Evolutionary conservation across 2,329 filamentous ascomycete genomes (phyloP).

Genomic region (Aspergillus alliaceus): DNA sequence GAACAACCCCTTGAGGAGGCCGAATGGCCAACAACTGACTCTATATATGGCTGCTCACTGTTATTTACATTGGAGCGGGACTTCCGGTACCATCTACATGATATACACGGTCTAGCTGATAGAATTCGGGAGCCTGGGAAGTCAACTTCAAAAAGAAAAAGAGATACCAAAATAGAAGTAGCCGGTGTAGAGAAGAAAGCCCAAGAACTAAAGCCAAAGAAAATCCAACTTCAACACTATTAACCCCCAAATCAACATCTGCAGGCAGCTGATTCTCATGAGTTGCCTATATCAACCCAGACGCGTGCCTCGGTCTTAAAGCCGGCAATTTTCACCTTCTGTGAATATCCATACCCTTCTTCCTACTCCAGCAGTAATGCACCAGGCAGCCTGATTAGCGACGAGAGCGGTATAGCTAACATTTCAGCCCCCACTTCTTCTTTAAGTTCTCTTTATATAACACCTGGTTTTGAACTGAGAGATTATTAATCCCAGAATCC

Average conservation of each 20-base stretch:
- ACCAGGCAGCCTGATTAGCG: neutral
- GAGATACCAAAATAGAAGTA: neutral
- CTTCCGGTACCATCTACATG: slow-evolving; percentile 4
- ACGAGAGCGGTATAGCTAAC: too few species aligned
- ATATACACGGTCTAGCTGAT: slow-evolving; percentile 4
- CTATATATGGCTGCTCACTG: slow-evolving; percentile 4
- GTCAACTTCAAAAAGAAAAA: neutral
- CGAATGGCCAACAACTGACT: neutral
- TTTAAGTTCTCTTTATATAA: neutral
- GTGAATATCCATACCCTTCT: neutral
- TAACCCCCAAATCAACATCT: neutral
- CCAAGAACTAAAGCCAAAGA: slow-evolving; percentile 2
- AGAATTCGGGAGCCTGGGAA: slow-evolving; percentile 2
- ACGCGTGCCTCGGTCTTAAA: neutral
- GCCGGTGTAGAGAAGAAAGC: neutral
- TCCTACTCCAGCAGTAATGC: neutral
- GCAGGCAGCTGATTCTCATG: slow-evolving; percentile 1
- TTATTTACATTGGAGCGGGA: slow-evolving; percentile 3
- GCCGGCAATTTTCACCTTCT: neutral
- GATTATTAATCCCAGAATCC: neutral
- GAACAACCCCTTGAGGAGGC: slow-evolving; percentile 4
- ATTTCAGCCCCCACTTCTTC: neutral
- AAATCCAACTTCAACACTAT: slow-evolving; percentile 3
- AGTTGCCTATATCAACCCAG: neutral
- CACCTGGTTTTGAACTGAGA: neutral